Base-by-base conservation (phyloP, 805 yeast genomes). In the Candida taoyuanica region DNA sequence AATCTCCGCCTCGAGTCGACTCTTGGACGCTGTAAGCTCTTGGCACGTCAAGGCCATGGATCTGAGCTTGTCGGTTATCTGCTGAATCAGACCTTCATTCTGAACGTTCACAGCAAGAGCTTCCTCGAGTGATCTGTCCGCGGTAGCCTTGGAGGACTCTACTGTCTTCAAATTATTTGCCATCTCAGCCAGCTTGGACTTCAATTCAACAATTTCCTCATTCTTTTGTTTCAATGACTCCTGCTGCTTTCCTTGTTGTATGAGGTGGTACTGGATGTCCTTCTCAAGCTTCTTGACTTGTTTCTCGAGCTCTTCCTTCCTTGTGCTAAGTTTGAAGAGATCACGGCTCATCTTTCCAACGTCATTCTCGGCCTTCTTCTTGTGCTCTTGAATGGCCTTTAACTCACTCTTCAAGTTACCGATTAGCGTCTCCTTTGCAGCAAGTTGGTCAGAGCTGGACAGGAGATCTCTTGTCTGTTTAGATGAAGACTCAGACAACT, bases 291-390 rank as follows among this genome's bases (percentile, higher is more conserved):
- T 64, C 21, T 66, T 68, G 13, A 74, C 58, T 7, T 60, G 58
- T 18, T 65, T 64, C 31, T 72, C 78, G 6, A 71, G 50, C 0
- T 72, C 71, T 2, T 73, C 76, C 41, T 79, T 80, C 24, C 76
- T 77, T 39, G 74, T 76, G 0, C 78, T 71, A 30, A 87, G 64
- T 33, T 73, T 73, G 58, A 86, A 74, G 21, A 89, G 64, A 47
- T 89, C 98, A 28, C 91, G 67, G 38, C 81, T 83, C 95, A 89
- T 85, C 49, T 87, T 88, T 55, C 88, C 88, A 36, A 89, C 81
- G 4, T 95, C 97, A 42, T 77, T 81, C 52, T 89, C 96, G 1
- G 91, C 84, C 46, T 74, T 80, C 18, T 68, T 68, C 49, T 77
- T 81, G 11, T 70, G 73, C 1, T 29, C 46, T 1, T 44, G 44